Evolutionary conservation across 2,329 filamentous ascomycete genomes (phyloP), one percentile per base, ranked within the genome.

Genomic region (Ambrosiella beaveri): DNA sequence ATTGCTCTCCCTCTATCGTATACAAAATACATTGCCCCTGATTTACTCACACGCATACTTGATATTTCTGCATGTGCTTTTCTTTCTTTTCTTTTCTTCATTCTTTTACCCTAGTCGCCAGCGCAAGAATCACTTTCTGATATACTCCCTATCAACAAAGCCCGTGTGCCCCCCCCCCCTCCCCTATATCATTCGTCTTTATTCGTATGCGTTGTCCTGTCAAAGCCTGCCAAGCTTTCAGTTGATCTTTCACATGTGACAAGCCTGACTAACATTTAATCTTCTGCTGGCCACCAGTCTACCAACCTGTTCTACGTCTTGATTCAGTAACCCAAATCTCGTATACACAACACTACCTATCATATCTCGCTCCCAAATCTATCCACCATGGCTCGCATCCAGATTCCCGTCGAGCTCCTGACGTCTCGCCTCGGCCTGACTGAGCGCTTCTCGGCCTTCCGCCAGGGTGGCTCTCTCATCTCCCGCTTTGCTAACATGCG

Each of bases 401-500:
- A 88, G 77, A 93, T 98, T 65, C 93, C 93, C 59, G 77, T 97
- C 66, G 90, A 95, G 71, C 82, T 85, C 67, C 74, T 97, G 70
- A 95, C 91, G 71, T 95, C 89, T 65, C 85, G 90, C 65, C 80
- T 97, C 70, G 93, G 93, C 73, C 74, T 95, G 62, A 74, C 75
- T 64, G 88, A 93, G 64, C 88, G 90, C 68, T 91, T 97, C 74
- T 81, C 87, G 65, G 82, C 84, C 68, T 77, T 96, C 63, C 84
- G 88, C 68, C 44, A 35, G 19, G 82, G 82, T 61, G 87, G 89
- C 64, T 86, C 87, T 39, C 70, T 97, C 61, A 80, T 80, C 61
- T 80, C 83, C 63, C 85, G 93, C 63, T 97, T 97, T 72, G 83
- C 90, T 71, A 97, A 96, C 73, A 79, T 98, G 68, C 86, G 84